Conservation (phyloP, 2,329 filamentous ascomycete species). For the Pyrenophora tritici-repentis region DNA sequence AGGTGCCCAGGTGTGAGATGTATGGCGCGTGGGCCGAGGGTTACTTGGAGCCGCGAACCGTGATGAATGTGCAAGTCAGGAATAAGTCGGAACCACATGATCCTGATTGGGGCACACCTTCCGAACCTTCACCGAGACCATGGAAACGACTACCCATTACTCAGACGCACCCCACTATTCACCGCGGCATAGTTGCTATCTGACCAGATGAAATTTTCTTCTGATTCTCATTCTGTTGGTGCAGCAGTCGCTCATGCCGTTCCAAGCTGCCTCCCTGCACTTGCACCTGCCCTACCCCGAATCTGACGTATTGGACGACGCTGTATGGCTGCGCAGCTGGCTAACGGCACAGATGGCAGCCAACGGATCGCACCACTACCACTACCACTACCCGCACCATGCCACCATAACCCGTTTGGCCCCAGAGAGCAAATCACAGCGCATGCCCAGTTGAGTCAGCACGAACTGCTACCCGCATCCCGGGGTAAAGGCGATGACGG, state of each 20-base stretch:
- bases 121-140: conserved; percentile 11
- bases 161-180: background rate
- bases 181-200: background rate
- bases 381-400: conserved; percentile 2
- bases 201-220: background rate
- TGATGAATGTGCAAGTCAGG: conserved; percentile 9
- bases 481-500: background rate
- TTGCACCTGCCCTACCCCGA: conserved; percentile 5
- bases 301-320: conserved; percentile 12
- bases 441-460: background rate
- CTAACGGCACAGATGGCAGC: conserved; percentile 1
- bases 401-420: conserved; percentile 5
- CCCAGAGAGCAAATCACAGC: conserved; percentile 4
- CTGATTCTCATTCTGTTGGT: background rate
- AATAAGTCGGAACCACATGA: conserved; percentile 42
- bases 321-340: conserved; percentile 10
- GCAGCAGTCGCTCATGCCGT: background rate
- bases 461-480: background rate
- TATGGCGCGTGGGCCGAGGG: conserved; percentile 14
- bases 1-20: background rate
- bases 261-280: background rate
- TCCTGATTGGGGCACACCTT: conserved; percentile 20
- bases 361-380: background rate
- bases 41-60: conserved; percentile 23
- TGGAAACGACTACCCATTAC: background rate